Base-by-base conservation (phyloP, 352 stramenopile species). In the Phytophthora rubi region DNA sequence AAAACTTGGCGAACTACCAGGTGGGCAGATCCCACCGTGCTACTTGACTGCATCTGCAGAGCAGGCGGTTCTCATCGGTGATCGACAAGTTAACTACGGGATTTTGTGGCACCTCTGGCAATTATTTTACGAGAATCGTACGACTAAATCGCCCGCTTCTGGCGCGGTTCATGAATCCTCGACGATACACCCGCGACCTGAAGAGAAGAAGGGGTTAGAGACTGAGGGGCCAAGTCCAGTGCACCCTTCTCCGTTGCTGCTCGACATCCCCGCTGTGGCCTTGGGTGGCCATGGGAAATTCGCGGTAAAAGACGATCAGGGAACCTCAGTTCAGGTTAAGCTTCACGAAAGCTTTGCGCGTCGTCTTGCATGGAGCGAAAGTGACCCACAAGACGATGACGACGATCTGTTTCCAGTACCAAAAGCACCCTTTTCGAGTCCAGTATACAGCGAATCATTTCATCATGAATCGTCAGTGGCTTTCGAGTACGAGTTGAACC, bases 51-150 rank as follows among this genome's bases (percentile, higher is more conserved):
- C 70, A 7, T 47, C 53, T 42, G 64, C 70, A 0, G 64, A 70
- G 16, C 71, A 76, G 62, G 65, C 48, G 28, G 59, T 81, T 30
- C 68, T 83, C 4, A 75, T 86, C 30, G 82, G 82, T 8, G 71
- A 91, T 51, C 75, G 73, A 35, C 77, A 89, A 49, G 62, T 75
- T 4, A 71, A 61, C 21, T 90, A 84, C 45, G 80, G 74, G 5
- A 39, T 90, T 21, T 67, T 90, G 15, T 89, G 83, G 82, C 62
- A 84, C 58, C 39, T 90, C 6, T 85, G 80, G 80, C 81, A 89
- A 32, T 61, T 58, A 10, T 49, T 23, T 26, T 16, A 16, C 6
- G n/a, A 18, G 16, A 69, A 47, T 53, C 42, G 26, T 47, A 45
- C 48, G 47, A 13, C 12, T 7, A 13, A 47, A 62, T 54, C 45